phyloP scores from a whole-genome alignment of 202 grass and related monocot genomes.

The Schoenoplectus triqueter region DNA sequence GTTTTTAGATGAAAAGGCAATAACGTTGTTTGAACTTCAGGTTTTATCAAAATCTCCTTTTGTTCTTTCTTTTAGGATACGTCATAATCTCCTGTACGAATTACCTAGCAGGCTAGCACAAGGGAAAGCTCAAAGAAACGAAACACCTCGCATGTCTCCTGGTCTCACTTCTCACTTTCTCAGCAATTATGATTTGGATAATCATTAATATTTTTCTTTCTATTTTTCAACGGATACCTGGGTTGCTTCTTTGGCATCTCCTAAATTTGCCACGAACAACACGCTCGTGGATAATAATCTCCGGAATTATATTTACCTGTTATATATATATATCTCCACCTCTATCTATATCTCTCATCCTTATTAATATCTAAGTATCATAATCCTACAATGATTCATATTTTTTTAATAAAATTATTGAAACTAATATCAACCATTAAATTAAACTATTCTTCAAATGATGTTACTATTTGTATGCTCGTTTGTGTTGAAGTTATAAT shows the following conservation, averaged over 20 bases:
- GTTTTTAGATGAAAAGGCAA: neutral
- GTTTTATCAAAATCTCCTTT: conserved; percentile 6
- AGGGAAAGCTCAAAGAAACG: conserved; percentile 1
- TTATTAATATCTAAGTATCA: too few relatives aligned
- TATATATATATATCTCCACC: too few relatives aligned
- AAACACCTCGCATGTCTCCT: neutral
- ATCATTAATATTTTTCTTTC: neutral
- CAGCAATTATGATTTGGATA: neutral
- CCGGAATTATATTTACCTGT: too few relatives aligned
- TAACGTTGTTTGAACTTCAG: neutral
- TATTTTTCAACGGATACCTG: neutral
- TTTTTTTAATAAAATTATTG: too few relatives aligned
- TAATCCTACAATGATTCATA: too few relatives aligned
- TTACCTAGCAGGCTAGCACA: neutral
- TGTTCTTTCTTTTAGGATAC: neutral
- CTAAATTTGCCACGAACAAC: neutral
- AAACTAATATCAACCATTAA: too few relatives aligned
- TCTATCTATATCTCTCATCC: too few relatives aligned
- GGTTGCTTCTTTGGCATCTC: neutral
- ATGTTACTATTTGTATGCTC: too few relatives aligned
- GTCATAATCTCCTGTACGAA: conserved; percentile 4
- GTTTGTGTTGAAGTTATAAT: too few relatives aligned
- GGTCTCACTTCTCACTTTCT: neutral
- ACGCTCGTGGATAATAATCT: neutral
- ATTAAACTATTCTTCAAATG: too few relatives aligned